A percentile compares a stretch with the other conserved stretches of the same genome.
Conservation (phyloP, 2,329 filamentous ascomycete species). For the Apiospora kogelbergensis region DNA sequence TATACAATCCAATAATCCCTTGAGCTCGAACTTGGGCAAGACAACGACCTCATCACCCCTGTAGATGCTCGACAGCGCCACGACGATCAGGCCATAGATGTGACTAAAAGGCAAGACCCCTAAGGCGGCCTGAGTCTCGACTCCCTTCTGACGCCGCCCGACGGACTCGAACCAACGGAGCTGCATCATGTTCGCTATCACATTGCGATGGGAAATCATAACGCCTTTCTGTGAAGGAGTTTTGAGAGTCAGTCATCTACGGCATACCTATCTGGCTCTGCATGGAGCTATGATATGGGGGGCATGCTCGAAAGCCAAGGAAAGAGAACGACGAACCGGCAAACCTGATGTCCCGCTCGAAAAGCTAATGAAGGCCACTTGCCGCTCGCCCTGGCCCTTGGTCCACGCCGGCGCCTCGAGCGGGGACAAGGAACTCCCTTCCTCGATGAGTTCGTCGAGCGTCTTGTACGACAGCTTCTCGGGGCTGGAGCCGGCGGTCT, state of each 20-base stretch:
- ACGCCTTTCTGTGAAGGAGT: conserved; percentile 62
- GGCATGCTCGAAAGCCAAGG: too few species aligned
- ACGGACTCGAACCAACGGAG: conserved; percentile 44
- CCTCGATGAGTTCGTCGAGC: conserved; percentile 59
- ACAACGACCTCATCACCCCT: conserved; percentile 72
- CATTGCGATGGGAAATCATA: conserved; percentile 74
- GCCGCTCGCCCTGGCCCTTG: conserved; percentile 59
- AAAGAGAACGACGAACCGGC: conserved; percentile 47
- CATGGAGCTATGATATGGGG: too few species aligned
- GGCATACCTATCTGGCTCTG: neutral
- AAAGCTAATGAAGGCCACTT: conserved; percentile 71
- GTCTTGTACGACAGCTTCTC: conserved; percentile 54
- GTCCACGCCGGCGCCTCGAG: conserved; percentile 54
- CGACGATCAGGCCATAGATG: conserved; percentile 73
- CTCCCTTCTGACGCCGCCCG: conserved; percentile 26
- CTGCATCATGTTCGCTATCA: conserved; percentile 72
- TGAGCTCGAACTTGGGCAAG: conserved; percentile 72
- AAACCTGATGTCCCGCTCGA: conserved; percentile 73
- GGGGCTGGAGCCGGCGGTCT: conserved; percentile 37
- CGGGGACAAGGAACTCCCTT: conserved; percentile 50
- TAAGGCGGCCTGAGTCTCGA: conserved; percentile 43
- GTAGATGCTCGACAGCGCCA: conserved; percentile 64
- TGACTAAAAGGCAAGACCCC: conserved; percentile 75
- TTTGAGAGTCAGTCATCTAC: neutral
- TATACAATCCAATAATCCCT: conserved; percentile 59